Percentiles rank a stretch among this genome's conserved stretches.
phyloP scores from a whole-genome alignment of 768 basidiomycete genomes.

The Hemileccinum impolitum region DNA sequence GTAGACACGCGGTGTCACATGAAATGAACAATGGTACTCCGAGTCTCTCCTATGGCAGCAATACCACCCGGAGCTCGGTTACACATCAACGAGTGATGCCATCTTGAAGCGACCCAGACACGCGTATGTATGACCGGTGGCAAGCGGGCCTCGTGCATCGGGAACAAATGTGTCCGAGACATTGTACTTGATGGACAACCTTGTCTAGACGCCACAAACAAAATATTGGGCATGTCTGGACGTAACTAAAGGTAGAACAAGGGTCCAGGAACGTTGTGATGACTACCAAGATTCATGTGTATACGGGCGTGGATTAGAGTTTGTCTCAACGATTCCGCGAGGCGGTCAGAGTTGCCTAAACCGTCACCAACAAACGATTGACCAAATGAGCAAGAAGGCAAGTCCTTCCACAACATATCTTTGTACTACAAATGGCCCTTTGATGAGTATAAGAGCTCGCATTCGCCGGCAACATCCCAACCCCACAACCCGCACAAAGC shows the following conservation, averaged over 20 bases:
- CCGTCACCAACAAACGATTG: constrained; percentile 32
- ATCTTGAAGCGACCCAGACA: constrained; percentile 16
- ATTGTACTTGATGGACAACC: constrained; percentile 17
- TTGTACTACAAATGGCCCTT: constrained; percentile 29
- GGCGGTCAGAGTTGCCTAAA: constrained; percentile 25
- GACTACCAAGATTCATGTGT: constrained; percentile 21
- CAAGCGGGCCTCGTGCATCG: constrained; percentile 19
- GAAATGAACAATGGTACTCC: not conserved
- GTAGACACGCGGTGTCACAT: not conserved
- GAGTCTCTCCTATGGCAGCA: not conserved
- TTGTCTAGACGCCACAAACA: constrained; percentile 13
- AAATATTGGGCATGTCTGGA: constrained; percentile 1
- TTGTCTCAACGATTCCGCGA: constrained; percentile 15
- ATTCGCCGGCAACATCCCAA: constrained; percentile 9
- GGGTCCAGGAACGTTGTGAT: constrained; percentile 28
- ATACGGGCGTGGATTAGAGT: constrained; percentile 15
- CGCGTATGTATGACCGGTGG: constrained; percentile 12
- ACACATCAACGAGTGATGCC: constrained; percentile 16
- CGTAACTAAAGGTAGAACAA: constrained; percentile 29
- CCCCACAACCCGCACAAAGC: constrained; percentile 16
- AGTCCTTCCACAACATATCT: constrained; percentile 29
- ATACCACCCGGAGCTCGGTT: constrained; percentile 4
- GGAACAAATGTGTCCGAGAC: constrained; percentile 7
- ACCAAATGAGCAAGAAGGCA: constrained; percentile 32
- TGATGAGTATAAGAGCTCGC: constrained; percentile 29